Conservation (phyloP, 2,329 filamentous ascomycete genomes). For the Periconia macrospinosa region DNA sequence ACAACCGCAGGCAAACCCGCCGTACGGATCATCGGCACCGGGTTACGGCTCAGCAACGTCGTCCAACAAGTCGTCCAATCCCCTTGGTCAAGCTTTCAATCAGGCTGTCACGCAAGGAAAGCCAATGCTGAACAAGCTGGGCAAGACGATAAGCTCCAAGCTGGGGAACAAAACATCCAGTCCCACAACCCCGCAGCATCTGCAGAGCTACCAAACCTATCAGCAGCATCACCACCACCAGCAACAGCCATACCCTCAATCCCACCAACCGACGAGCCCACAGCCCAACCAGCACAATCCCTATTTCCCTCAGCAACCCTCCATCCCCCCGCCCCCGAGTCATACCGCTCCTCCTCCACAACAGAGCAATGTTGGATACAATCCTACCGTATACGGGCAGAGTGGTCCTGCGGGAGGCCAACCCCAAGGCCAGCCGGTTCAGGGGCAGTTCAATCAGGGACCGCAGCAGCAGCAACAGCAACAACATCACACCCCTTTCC, state of each 20-base stretch:
- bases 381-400: slow-evolving; percentile 15
- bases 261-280: slow-evolving; percentile 8
- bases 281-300: slow-evolving; percentile 16
- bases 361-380: slow-evolving; percentile 12
- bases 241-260: slow-evolving; percentile 18
- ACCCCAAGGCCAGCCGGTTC: slow-evolving; percentile 8
- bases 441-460: slow-evolving; percentile 5
- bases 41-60: slow-evolving; percentile 8
- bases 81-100: slow-evolving; percentile 37
- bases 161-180: slow-evolving; percentile 28
- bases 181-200: slow-evolving; percentile 27
- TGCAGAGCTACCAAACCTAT: slow-evolving; percentile 36
- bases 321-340: slow-evolving; percentile 11
- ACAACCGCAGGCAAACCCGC: slow-evolving; percentile 15
- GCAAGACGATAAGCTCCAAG: slow-evolving; percentile 40
- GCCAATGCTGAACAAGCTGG: slow-evolving; percentile 39
- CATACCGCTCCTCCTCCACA: slow-evolving; percentile 11
- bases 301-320: slow-evolving; percentile 27
- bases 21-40: slow-evolving; percentile 20
- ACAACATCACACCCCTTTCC: not conserved
- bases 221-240: slow-evolving; percentile 31
- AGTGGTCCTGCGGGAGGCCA: slow-evolving; percentile 1
- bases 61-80: slow-evolving; percentile 20
- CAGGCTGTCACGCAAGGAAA: slow-evolving; percentile 40
- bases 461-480: slow-evolving; percentile 1